Evolutionary conservation across 1,284 basidiomycete genomes (phyloP), one percentile per base, ranked within the genome.

Genomic region (Inonotus obliquus): DNA sequence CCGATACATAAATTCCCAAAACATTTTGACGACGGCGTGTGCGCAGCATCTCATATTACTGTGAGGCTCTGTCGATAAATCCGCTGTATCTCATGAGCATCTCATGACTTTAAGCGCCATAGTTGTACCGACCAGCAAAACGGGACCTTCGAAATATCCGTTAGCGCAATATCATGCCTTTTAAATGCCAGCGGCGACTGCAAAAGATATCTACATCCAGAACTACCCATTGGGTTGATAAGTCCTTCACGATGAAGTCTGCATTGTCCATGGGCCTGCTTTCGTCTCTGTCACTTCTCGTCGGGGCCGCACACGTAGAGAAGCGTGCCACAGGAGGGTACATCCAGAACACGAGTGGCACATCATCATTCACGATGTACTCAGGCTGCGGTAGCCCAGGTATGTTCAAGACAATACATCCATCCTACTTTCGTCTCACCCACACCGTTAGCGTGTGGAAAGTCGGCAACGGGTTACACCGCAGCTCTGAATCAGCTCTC

Each of bases 401-500:
- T 81, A 65, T 59, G 70, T 58, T 13, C n/a, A 59, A 51, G 21
- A 25, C n/a, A 14, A 21, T 48, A 1, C 56, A 52, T 51, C 3
- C 44, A 35, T 25, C n/a, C 13, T 21, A 14, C 17, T n/a, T 14
- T 21, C 1, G 13, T 10, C 4, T 27, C 32, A 37, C 5, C 21
- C 39, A 10, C 35, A 11, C 44, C 19, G 54, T 19, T 65, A 80
- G 84, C 83, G n/a, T 85, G 83, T 65, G 83, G 84, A 4, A 74
- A 76, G 61, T 65, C 75, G 13, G 81, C 77, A 1, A 70, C 68
- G 25, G 84, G 84, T 4, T 84, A 73, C 68, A 82, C 80, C 7
- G 83, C 83, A 19, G 83, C 83, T 1, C 76, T 84, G 7, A 81
- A 75, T 67, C 81, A 84, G 70, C 76, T 84, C 32, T 70, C 82